phyloP scores from a whole-genome alignment of 75 land plant genomes.

The Adiantum capillusveneris region DNA sequence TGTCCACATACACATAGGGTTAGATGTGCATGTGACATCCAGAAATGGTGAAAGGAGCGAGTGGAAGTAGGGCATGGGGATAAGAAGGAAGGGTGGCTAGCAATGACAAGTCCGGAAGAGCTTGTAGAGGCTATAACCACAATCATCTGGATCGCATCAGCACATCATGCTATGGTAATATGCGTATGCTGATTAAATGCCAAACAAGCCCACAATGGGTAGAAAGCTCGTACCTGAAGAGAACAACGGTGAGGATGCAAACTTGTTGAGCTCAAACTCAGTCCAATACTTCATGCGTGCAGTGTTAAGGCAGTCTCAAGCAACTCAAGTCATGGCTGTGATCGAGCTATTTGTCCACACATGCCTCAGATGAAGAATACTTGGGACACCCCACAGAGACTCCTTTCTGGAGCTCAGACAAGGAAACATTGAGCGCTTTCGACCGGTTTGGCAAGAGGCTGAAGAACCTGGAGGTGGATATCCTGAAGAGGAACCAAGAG shows the following conservation, averaged over 20 bases:
- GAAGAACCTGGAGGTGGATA: slow-evolving; percentile 34
- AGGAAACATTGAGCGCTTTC: slow-evolving; percentile 25
- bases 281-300: slow-evolving; percentile 8
- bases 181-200: slow-evolving; percentile 50
- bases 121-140: slow-evolving; percentile 41
- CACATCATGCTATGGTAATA: slow-evolving; percentile 73
- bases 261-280: slow-evolving; percentile 32
- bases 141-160: slow-evolving; percentile 57
- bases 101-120: slow-evolving; percentile 25
- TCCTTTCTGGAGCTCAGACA: slow-evolving; percentile 29
- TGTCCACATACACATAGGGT: no score
- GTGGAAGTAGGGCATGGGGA: slow-evolving; percentile 55
- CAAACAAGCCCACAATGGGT: slow-evolving; percentile 19
- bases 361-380: slow-evolving; percentile 66
- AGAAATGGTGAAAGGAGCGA: slow-evolving; percentile 70
- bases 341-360: slow-evolving; percentile 47
- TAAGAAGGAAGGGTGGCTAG: slow-evolving; percentile 68
- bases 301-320: slow-evolving; percentile 11
- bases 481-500: slow-evolving; percentile 39
- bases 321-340: slow-evolving; percentile 44
- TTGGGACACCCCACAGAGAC: slow-evolving; percentile 35
- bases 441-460: slow-evolving; percentile 30
- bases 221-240: slow-evolving; percentile 8
- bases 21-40: no score
- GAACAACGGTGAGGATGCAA: background rate